These are phyloP conservation scores for Kluyveromyces marxianus DNA, from an alignment of 1,139 yeast species.

Conservation along the genomic window DNA sequence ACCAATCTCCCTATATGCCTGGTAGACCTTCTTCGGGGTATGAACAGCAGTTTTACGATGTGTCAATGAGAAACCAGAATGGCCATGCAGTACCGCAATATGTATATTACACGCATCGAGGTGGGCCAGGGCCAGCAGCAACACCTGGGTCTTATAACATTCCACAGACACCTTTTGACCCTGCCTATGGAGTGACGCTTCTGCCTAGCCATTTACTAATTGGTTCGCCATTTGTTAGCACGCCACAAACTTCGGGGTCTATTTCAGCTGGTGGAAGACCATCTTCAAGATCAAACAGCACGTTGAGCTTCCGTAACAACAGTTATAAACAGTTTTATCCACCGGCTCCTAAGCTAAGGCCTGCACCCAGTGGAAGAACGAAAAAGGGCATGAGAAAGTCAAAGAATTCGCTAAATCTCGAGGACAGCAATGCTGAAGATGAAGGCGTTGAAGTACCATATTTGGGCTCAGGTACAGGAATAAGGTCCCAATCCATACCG, in stretches of 20 bases:
- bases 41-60: constrained; percentile 1
- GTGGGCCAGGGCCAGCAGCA: constrained; percentile 5
- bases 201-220: constrained; percentile 62
- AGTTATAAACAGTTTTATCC: background rate
- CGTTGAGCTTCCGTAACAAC: background rate
- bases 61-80: background rate
- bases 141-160: constrained; percentile 18
- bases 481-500: too few species aligned
- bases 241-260: constrained; percentile 19
- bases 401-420: background rate
- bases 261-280: background rate
- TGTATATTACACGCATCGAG: constrained; percentile 13
- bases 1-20: background rate
- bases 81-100: constrained; percentile 12
- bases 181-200: constrained; percentile 53
- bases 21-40: background rate
- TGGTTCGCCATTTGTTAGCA: constrained; percentile 59
- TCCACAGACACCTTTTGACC: constrained; percentile 47
- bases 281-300: background rate
- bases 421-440: too few species aligned
- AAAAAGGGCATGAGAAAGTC: background rate
- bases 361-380: background rate
- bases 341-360: constrained; percentile 2
- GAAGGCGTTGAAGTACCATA: too few species aligned
- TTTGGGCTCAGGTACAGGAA: too few species aligned